Evolutionary conservation across 1,139 yeast genomes (phyloP), one percentile per base, ranked within the genome.

Genomic region (Zhuliangozyma blackwelliae): DNA sequence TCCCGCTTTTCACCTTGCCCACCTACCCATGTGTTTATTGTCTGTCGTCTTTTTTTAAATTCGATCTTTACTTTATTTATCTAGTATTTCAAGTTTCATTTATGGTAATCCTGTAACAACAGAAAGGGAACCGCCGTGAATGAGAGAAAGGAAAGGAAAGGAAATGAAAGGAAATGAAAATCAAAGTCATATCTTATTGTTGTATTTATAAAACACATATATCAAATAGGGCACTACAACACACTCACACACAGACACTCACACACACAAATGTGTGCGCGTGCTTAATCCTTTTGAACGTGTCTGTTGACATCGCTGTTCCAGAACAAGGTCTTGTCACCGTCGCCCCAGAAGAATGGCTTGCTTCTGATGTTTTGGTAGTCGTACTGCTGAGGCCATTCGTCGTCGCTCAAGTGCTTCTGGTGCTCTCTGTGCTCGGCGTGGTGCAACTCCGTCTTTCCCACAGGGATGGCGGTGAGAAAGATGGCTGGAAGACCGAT

Each of bases 261-360:
- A n/a, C n/a, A n/a, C n/a, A n/a, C n/a, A n/a, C n/a, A n/a, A n/a
- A n/a, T n/a, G n/a, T n/a, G n/a, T n/a, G 10, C 27, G 27, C 23
- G 11, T 20, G 26, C 34, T n/a, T 40, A 40, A 28, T 40, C 41
- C 29, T 38, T 39, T 25, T 38, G 40, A 53, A 83, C 68, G 74
- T 86, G 85, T 77, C 95, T 85, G 84, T 92, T 92, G 61, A 87
- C 77, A 57, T 79, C 85, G 40, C 85, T 73, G 74, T 88, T 89
- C 98, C 98, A 92, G 84, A 92, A 92, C 61, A 85, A 72, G 47
- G 97, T 88, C 77, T 87, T 82, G 75, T 89, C 96, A 61, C 98
- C 97, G 61, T 92, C 90, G 59, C 97, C 97, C 97, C 97, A 92
- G 82, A 88, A 90, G 78, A 77, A 85, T 61, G 85, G 83, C 66